Percentiles rank a stretch among this genome's conserved stretches.
These are phyloP conservation scores for Datura wrightii DNA, from an alignment of 257 asterid species.

Conservation along the genomic window DNA sequence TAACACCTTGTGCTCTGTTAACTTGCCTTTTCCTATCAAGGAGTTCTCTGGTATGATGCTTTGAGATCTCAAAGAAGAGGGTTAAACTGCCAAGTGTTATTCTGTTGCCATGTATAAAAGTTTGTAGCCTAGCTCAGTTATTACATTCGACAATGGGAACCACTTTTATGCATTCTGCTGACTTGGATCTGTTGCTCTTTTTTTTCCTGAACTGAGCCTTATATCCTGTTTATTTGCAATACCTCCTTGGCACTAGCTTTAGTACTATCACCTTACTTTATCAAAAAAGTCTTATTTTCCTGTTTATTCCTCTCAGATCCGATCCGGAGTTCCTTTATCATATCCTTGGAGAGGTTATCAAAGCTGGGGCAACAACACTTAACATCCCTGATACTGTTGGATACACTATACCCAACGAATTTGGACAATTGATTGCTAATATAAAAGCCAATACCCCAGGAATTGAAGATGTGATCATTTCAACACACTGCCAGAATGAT, in stretches of 20 bases:
- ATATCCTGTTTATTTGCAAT: constrained; percentile 26
- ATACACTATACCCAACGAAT: constrained; percentile 74
- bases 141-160: not conserved
- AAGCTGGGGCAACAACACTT: constrained; percentile 96
- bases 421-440: constrained; percentile 83
- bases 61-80: constrained; percentile 17
- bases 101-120: not conserved
- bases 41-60: constrained; percentile 11
- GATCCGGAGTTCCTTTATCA: constrained; percentile 81
- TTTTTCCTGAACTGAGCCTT: constrained; percentile 6
- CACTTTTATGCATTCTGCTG: not conserved
- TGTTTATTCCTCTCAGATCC: constrained; percentile 60
- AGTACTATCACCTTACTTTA: not conserved
- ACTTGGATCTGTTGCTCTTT: not conserved
- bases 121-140: not conserved
- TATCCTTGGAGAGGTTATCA: constrained; percentile 89
- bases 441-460: constrained; percentile 90
- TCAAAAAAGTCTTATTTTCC: not conserved
- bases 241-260: constrained; percentile 15
- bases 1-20: not conserved
- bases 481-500: constrained; percentile 97
- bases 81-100: not conserved
- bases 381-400: constrained; percentile 99
- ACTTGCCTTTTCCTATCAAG: constrained; percentile 1
- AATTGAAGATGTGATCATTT: constrained; percentile 82